These are phyloP conservation scores for Primulina tabacum DNA, from an alignment of 257 asterid genomes.

Conservation along the genomic window DNA sequence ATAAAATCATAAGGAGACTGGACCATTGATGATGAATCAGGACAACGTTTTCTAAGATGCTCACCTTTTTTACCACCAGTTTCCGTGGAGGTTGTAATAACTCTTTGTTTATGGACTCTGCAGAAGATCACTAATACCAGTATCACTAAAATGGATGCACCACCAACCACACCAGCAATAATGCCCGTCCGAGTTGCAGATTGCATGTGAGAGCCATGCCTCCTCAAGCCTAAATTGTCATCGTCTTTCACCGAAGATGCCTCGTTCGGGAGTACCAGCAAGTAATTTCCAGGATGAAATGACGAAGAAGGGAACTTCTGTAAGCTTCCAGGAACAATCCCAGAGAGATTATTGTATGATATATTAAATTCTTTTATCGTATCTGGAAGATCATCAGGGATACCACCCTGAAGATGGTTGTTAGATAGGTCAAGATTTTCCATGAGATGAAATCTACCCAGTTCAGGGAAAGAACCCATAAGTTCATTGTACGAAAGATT, in stretches of 20 bases:
- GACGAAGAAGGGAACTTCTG: constrained; percentile 71
- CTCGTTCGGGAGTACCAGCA: constrained; percentile 48
- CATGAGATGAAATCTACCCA: constrained; percentile 48
- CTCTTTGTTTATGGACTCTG: constrained; percentile 38
- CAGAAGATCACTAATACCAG: constrained; percentile 40
- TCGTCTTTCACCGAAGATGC: constrained; percentile 35
- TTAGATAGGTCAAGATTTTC: constrained; percentile 54
- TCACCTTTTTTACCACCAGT: constrained; percentile 51
- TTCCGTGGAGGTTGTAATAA: constrained; percentile 28
- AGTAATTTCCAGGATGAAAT: constrained; percentile 75
- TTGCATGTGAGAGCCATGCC: constrained; percentile 44
- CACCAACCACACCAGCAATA: constrained; percentile 55
- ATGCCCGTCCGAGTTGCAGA: constrained; percentile 47
- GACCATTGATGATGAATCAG: constrained; percentile 1
- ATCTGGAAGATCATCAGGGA: constrained; percentile 57
- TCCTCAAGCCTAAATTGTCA: constrained; percentile 25
- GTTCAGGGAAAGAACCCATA: constrained; percentile 44
- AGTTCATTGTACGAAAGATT: constrained; percentile 70
- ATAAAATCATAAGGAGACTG: constrained; percentile 32
- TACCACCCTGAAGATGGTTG: constrained; percentile 64
- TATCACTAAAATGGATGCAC: constrained; percentile 39
- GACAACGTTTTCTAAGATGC: constrained; percentile 1
- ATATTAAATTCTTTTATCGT: constrained; percentile 51
- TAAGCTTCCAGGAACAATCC: constrained; percentile 64
- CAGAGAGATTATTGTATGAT: constrained; percentile 74